These are phyloP conservation scores for Clarireedia paspali DNA, from an alignment of 2,329 filamentous ascomycete species.

Conservation along the genomic window DNA sequence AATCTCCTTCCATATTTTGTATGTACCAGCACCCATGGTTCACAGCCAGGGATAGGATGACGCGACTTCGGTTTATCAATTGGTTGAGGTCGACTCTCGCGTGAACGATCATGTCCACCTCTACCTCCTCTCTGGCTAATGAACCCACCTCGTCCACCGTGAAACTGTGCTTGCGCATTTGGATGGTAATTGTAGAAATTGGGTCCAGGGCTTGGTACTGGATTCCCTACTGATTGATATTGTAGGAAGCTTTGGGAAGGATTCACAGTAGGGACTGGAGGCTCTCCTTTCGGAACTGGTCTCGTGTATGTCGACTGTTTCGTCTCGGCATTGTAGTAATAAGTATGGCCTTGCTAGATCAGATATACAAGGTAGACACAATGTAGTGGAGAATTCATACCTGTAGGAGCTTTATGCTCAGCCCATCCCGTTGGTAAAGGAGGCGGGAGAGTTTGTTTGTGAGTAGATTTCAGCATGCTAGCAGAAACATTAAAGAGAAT, in stretches of 20 bases:
- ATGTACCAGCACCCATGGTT: constrained; percentile 87
- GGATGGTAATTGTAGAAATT: constrained; percentile 25
- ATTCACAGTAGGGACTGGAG: constrained; percentile 21
- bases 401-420: constrained; percentile 82
- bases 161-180: constrained; percentile 14
- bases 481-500: constrained; percentile 3
- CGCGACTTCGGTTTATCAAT: constrained; percentile 76
- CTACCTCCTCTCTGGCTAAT: constrained; percentile 40
- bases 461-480: constrained; percentile 69
- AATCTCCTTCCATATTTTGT: constrained; percentile 87
- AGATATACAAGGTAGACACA: background rate
- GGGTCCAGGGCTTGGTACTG: constrained; percentile 31
- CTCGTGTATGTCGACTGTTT: constrained; percentile 83
- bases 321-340: constrained; percentile 78
- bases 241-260: constrained; percentile 35
- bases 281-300: constrained; percentile 40
- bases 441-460: constrained; percentile 47
- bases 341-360: constrained; percentile 49
- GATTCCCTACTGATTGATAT: constrained; percentile 34
- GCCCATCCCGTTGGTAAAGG: constrained; percentile 78
- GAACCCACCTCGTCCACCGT: constrained; percentile 32
- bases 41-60: constrained; percentile 68
- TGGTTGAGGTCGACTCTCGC: constrained; percentile 48
- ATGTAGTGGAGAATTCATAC: background rate
- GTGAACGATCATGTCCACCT: constrained; percentile 45